Conservation (phyloP, 768 basidiomycete species). For the Boletus sp. region DNA sequence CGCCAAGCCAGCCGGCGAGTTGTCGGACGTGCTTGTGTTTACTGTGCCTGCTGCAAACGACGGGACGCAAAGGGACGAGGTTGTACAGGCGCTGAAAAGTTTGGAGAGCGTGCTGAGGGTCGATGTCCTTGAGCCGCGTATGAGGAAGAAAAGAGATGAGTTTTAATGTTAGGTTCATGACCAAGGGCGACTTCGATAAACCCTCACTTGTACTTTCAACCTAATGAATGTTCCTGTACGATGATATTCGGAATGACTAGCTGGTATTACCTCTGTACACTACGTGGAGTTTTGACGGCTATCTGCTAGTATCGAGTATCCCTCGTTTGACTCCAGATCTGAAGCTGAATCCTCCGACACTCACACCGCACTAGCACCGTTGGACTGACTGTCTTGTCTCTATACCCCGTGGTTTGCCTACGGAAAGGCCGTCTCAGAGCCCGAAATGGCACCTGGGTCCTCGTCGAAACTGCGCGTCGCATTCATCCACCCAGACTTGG, state of each 20-base stretch:
- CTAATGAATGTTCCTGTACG: background rate
- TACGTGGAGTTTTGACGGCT: background rate
- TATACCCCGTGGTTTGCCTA: background rate
- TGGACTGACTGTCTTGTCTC: background rate
- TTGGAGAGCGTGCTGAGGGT: conserved; percentile 22
- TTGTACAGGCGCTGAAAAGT: conserved; percentile 14
- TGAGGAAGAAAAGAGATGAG: conserved; percentile 26
- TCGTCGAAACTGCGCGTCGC: conserved; percentile 51
- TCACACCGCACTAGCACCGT: background rate
- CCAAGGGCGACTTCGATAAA: background rate
- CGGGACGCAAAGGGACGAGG: conserved; percentile 2
- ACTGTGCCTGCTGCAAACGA: conserved; percentile 5
- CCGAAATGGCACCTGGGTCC: background rate
- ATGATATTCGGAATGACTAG: background rate
- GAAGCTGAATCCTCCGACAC: background rate
- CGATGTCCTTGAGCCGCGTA: conserved; percentile 21
- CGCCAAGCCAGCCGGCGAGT: conserved; percentile 17
- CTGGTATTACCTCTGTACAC: too few species aligned
- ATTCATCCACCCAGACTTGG: conserved; percentile 92
- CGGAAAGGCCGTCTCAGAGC: background rate
- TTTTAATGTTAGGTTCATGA: conserved; percentile 10
- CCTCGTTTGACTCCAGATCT: background rate
- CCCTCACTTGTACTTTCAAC: background rate
- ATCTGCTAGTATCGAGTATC: background rate
- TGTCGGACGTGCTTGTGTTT: conserved; percentile 23